These are phyloP conservation scores for Neurospora africana DNA, from an alignment of 495 filamentous ascomycete genomes.

Conservation along the genomic window DNA sequence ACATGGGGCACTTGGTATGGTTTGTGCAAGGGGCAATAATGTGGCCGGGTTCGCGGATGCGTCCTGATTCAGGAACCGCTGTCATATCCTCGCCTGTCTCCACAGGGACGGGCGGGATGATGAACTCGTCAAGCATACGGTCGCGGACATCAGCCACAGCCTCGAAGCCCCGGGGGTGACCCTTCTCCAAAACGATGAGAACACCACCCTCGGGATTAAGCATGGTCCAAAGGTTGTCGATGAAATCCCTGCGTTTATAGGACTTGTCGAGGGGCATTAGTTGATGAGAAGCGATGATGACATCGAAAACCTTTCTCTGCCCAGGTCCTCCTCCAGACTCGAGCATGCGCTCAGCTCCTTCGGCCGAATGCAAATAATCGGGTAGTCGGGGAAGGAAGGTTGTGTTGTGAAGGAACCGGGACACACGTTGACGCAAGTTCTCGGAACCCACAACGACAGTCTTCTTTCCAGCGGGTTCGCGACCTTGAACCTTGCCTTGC, in stretches of 20 bases:
- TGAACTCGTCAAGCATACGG: slow-evolving; percentile 63
- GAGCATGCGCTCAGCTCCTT: slow-evolving; percentile 29
- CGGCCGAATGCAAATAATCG: slow-evolving; percentile 63
- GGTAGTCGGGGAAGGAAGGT: slow-evolving; percentile 86
- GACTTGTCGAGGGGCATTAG: slow-evolving; percentile 62
- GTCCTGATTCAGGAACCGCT: slow-evolving; percentile 12
- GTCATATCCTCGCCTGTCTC: slow-evolving; percentile 19
- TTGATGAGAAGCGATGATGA: slow-evolving; percentile 81
- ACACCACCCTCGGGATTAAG: slow-evolving; percentile 78
- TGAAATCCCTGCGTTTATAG: slow-evolving; percentile 59
- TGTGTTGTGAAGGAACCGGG: slow-evolving; percentile 72
- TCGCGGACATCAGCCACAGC: slow-evolving; percentile 74
- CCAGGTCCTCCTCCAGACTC: slow-evolving; percentile 29
- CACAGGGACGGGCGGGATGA: slow-evolving; percentile 51
- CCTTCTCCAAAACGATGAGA: slow-evolving; percentile 84
- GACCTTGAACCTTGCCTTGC: slow-evolving; percentile 25
- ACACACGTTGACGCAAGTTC: slow-evolving; percentile 61
- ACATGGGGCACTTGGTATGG: slow-evolving; percentile 83
- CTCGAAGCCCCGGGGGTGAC: slow-evolving; percentile 83
- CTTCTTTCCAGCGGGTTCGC: slow-evolving; percentile 35
- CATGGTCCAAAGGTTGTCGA: slow-evolving; percentile 82
- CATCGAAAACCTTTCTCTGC: slow-evolving; percentile 69
- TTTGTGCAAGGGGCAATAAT: slow-evolving; percentile 96
- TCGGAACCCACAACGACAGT: slow-evolving; percentile 41
- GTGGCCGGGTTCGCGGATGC: slow-evolving; percentile 59